Evolutionary conservation across 2,329 filamentous ascomycete genomes (phyloP), one percentile per base, ranked within the genome.

Genomic region (Xylariaceae sp.): DNA sequence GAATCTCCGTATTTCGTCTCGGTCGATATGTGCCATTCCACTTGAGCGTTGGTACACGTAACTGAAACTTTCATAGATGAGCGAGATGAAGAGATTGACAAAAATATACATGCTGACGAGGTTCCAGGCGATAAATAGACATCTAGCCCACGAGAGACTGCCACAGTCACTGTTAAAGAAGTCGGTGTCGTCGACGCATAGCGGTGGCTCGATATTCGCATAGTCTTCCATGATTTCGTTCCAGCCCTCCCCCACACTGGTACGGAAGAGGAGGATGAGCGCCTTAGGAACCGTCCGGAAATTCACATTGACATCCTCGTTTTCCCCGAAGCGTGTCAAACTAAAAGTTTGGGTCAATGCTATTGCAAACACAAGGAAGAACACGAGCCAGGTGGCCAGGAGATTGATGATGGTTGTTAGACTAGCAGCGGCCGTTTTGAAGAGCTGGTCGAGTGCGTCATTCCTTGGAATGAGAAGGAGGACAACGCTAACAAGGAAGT

Each of bases 101-200:
- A 99, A 99, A 68, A 99, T 96, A 76, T 99, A 99, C 95, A 99
- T 99, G 89, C 93, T 98, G 74, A 99, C 83, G 67, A 99, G 93
- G 78, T 99, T 99, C 95, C 95, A 99, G 3, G 89, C 86, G 55
- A 98, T 92, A 77, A 99, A 99, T 9, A 99, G 80, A 32, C 87
- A 85, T 49, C 92, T 83, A 7, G 95, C 92, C 92, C 95, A 99
- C 40, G 86, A 83, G 48, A 87, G 84, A 75, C 93, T 96, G 56
- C 95, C 95, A 69, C 95, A 99, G 74, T 99, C 96, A 67, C 91
- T 95, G 42, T 90, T 78, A 67, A 92, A 93, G 73, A 96, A 97
- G 40, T 82, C 81, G 1, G 77, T 69, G 37, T 82, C 82, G 19
- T 87, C 80, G 1, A 93, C 91, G 74, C 95, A 99, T 49, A 90